These are phyloP conservation scores for Plantago lanceolata DNA, from an alignment of 305 asterid genomes.

Conservation along the genomic window DNA sequence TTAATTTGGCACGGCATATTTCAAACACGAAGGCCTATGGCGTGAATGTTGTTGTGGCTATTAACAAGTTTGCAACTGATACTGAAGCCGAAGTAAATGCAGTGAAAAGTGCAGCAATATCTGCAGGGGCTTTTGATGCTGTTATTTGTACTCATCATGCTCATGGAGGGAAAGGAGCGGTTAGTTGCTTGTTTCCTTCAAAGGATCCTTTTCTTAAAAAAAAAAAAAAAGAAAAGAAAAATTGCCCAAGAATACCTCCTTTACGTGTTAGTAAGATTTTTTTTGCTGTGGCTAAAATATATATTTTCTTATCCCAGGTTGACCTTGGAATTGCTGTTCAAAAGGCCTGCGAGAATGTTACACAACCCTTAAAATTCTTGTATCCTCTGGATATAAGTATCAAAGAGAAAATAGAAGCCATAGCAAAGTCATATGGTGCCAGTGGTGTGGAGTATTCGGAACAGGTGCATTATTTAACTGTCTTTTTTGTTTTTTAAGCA, in stretches of 20 bases:
- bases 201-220: no score
- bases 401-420: conserved; percentile 88
- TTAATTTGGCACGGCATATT: conserved; percentile 73
- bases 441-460: conserved; percentile 88
- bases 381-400: conserved; percentile 76
- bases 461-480: conserved; percentile 47
- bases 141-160: conserved; percentile 93
- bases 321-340: conserved; percentile 89
- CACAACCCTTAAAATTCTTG: conserved; percentile 71
- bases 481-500: conserved; percentile 4
- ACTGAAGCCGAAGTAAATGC: conserved; percentile 79
- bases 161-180: conserved; percentile 98
- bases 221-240: no score
- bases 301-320: conserved; percentile 44
- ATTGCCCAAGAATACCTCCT: not conserved
- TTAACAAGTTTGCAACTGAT: conserved; percentile 85
- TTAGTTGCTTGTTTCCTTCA: conserved; percentile 34
- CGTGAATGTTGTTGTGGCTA: conserved; percentile 91
- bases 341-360: conserved; percentile 74
- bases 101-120: conserved; percentile 62
- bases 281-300: conserved; percentile 3
- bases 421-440: conserved; percentile 94
- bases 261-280: not conserved
- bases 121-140: conserved; percentile 94
- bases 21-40: conserved; percentile 77